Evolutionary conservation across 192 early-diverging fungal genomes (phyloP), one percentile per base, ranked within the genome.

Genomic region (Gonapodya sp.): DNA sequence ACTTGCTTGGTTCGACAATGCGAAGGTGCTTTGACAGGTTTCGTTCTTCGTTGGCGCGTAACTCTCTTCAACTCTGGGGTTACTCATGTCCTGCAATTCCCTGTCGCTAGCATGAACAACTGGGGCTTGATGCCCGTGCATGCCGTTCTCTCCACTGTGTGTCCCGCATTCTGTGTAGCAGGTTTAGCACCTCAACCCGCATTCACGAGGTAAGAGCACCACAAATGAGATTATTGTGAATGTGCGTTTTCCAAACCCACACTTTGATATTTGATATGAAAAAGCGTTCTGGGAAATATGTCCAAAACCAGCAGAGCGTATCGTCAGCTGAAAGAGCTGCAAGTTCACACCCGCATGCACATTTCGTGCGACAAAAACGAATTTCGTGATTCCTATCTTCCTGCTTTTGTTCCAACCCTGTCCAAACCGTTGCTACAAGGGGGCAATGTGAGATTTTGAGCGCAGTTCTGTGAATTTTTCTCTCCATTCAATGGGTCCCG

Each of bases 91-190:
- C 36, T 77, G 24, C 31, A 73, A 77, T 73, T 79, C n/a, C n/a
- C n/a, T n/a, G n/a, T n/a, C n/a, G n/a, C 33, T 84, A 94, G 94
- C 46, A 88, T 91, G 31, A 94, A 97, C 82, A 92, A 96, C 79
- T 99, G 96, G 95, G 89, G 91, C 2, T 86, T 99, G 36, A 92
- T 98, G 93, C 95, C 94, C 34, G 86, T 93, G 31, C 95, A 97
- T 79, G 93, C 92, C 0, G 92, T 91, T 0, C 87, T 95, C 31
- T 96, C 96, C 1, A 95, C 93, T 78, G 92, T 96, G 0, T 86
- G 93, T 8, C 98, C 98, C 1, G 86, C 92, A 35, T 96, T 92
- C 85, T 94, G 92, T 80, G 88, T 92, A 8, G 90, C 94, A 77
- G 98, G 98, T 34, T 14, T 82, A 2, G 35, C 73, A 37, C 82